phyloP scores from a whole-genome alignment of 2,329 filamentous ascomycete species.

The Aureobasidium sp. region DNA sequence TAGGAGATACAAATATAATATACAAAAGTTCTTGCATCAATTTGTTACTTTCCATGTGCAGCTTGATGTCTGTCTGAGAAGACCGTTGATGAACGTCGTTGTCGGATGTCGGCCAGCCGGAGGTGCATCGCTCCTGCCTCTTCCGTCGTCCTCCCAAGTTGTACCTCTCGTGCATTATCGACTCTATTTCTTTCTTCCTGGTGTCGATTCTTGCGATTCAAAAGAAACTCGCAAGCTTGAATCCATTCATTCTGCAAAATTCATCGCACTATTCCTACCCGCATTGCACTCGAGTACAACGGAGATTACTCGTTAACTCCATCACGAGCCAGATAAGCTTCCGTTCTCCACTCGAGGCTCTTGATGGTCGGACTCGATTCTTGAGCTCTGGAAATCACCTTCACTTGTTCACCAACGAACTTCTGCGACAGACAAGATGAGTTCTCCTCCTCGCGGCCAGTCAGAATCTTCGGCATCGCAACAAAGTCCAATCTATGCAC shows the following conservation, averaged over 20 bases:
- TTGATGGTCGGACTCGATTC: neutral
- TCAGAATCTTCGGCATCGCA: conserved; percentile 4
- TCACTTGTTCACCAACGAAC: neutral
- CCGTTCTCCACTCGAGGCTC: conserved; percentile 8
- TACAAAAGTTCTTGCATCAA: neutral
- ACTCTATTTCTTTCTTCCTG: neutral
- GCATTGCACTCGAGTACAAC: neutral
- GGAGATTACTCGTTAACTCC: conserved; percentile 3
- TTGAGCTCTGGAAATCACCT: neutral
- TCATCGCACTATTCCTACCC: neutral
- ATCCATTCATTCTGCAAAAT: neutral
- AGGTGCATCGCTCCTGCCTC: neutral
- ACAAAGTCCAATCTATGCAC: neutral
- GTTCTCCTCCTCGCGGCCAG: neutral
- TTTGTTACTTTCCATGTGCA: too few relatives aligned
- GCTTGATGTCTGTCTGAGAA: neutral
- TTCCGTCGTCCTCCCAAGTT: neutral
- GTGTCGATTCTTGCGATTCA: neutral
- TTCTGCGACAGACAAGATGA: neutral
- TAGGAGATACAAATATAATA: neutral
- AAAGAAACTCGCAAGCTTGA: neutral
- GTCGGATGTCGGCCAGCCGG: neutral
- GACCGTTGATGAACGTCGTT: neutral
- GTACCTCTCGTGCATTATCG: neutral
- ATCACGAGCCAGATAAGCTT: conserved; percentile 6